Percentiles rank a stretch among this genome's conserved stretches.
Conservation (phyloP, 768 basidiomycete species). For the Naganishia kalamii region DNA sequence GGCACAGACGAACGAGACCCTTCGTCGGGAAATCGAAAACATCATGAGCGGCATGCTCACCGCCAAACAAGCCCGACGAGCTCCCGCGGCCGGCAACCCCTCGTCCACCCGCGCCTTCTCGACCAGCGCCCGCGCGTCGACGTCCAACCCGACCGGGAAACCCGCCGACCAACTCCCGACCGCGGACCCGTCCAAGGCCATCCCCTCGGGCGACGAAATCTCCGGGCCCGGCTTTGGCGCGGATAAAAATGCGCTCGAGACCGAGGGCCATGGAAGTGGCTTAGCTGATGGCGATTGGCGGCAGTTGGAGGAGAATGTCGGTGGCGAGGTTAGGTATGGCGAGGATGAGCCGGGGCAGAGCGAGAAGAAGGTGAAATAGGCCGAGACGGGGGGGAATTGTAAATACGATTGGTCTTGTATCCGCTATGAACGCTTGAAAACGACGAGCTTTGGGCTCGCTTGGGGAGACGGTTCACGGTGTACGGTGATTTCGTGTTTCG, state of each 20-base stretch:
- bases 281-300: conserved; percentile 24
- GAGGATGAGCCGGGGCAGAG: conserved; percentile 4
- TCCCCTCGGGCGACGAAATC: conserved; percentile 4
- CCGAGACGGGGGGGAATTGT: neutral
- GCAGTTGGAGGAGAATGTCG: conserved; percentile 22
- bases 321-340: conserved; percentile 20
- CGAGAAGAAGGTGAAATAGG: conserved; percentile 20
- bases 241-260: neutral
- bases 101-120: neutral
- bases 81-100: neutral
- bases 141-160: conserved; percentile 13
- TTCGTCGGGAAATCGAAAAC: neutral
- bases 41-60: conserved; percentile 3
- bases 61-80: neutral
- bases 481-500: no score
- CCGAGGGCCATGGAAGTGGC: neutral
- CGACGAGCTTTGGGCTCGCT: no score
- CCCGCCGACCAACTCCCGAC: conserved; percentile 18
- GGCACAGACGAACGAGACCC: neutral
- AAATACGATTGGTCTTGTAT: neutral
- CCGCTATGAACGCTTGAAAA: no score
- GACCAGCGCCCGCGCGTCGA: neutral
- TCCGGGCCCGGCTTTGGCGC: conserved; percentile 20
- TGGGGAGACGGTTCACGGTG: no score
- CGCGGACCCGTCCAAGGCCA: conserved; percentile 14